phyloP scores from a whole-genome alignment of 2,329 filamentous ascomycete genomes.

The Aureobasidium lini region DNA sequence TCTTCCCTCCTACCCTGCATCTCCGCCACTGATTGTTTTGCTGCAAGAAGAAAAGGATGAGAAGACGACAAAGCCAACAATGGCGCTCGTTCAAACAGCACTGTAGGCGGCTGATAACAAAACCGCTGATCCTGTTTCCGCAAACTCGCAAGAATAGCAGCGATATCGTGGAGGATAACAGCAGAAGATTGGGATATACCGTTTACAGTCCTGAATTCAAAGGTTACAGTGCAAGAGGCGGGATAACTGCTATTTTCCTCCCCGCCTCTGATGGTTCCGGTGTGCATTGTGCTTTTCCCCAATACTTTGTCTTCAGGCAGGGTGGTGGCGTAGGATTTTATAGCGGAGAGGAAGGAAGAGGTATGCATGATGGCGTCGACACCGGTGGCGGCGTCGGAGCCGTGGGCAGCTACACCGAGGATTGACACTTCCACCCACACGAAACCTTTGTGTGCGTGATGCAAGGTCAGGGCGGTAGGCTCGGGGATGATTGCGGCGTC shows the following conservation, averaged over 20 bases:
- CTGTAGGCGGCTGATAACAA: background rate
- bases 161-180: background rate
- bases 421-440: background rate
- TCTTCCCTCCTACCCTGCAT: background rate
- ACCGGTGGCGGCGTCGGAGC: background rate
- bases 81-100: background rate
- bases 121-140: background rate
- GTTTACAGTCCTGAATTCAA: background rate
- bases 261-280: background rate
- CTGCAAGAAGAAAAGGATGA: background rate
- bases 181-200: background rate
- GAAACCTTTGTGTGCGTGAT: conserved; percentile 8
- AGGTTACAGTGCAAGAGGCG: background rate
- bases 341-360: background rate
- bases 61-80: background rate
- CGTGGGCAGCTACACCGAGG: background rate
- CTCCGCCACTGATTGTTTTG: background rate
- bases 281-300: conserved; percentile 1
- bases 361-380: background rate
- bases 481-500: conserved; percentile 2
- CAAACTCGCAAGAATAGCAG: background rate
- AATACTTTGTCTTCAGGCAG: background rate
- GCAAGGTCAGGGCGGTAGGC: background rate
- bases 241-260: conserved; percentile 6
- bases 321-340: background rate